Conservation (phyloP, 1,284 basidiomycete species). For the Rhizoctonia solani region DNA sequence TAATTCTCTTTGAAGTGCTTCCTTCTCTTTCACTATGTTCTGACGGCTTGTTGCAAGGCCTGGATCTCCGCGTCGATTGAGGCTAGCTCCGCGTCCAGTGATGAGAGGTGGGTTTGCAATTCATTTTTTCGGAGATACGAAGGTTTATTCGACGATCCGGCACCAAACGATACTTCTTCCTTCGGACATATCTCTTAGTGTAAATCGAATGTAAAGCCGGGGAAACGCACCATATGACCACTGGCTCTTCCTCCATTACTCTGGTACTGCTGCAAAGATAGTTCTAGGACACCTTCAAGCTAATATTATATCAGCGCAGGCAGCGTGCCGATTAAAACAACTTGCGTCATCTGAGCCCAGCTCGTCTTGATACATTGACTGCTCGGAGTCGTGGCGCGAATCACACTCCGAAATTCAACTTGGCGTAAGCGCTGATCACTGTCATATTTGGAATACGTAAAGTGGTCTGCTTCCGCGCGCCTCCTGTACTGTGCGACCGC, state of each 20-base stretch:
- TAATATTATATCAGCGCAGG: not conserved
- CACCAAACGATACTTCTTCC: not conserved
- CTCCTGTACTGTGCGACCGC: too few relatives aligned
- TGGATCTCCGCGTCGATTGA: conserved; percentile 52
- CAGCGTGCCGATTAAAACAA: not conserved
- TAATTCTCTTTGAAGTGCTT: conserved; percentile 41
- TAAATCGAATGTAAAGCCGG: not conserved
- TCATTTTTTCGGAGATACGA: conserved; percentile 37
- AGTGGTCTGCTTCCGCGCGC: too few relatives aligned
- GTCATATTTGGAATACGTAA: too few relatives aligned
- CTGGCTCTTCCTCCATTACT: not conserved
- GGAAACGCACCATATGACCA: not conserved
- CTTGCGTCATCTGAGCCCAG: conserved; percentile 36
- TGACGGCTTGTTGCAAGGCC: conserved; percentile 44
- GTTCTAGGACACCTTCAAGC: conserved; percentile 29
- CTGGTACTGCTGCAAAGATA: conserved; percentile 18
- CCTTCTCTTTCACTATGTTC: conserved; percentile 46
- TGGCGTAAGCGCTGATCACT: too few relatives aligned
- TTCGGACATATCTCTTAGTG: too few relatives aligned
- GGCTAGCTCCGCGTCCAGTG: conserved; percentile 52
- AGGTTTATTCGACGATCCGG: conserved; percentile 7
- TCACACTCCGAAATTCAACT: too few relatives aligned
- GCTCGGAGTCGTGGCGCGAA: too few relatives aligned
- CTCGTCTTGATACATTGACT: conserved; percentile 23
- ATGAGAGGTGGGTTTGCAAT: conserved; percentile 47